Percentiles rank a stretch among this genome's conserved stretches.
Conservation (phyloP, 1,284 basidiomycete genomes). For the Boletellus deceptivus region DNA sequence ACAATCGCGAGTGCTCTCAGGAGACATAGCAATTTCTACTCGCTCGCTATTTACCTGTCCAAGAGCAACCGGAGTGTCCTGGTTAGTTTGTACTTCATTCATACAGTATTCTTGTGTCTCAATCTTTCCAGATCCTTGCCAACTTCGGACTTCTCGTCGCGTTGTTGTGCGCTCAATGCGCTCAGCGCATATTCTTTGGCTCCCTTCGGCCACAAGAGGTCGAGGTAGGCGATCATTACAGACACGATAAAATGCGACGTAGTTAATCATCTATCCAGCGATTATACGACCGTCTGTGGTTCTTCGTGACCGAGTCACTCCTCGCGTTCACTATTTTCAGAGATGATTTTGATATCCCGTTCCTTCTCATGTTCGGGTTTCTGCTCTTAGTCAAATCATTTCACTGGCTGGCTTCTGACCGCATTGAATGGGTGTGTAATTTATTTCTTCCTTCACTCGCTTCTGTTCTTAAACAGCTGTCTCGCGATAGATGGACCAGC, state of each 20-base stretch:
- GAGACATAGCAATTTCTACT: slow-evolving; percentile 91
- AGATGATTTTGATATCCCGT: slow-evolving; percentile 90
- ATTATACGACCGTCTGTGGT: slow-evolving; percentile 94
- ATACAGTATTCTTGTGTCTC: not conserved
- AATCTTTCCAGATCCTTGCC: slow-evolving; percentile 74
- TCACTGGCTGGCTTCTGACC: slow-evolving; percentile 94
- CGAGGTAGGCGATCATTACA: slow-evolving; percentile 59
- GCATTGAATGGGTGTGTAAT: slow-evolving; percentile 87
- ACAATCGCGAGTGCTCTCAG: slow-evolving; percentile 79
- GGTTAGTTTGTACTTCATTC: slow-evolving; percentile 46
- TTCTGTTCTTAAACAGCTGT: not conserved
- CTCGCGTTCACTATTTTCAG: slow-evolving; percentile 96
- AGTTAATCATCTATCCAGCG: slow-evolving; percentile 50
- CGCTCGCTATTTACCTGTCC: slow-evolving; percentile 89
- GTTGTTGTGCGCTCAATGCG: slow-evolving; percentile 70
- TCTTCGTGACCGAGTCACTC: slow-evolving; percentile 94
- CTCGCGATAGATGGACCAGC: slow-evolving; percentile 86
- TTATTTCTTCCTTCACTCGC: slow-evolving; percentile 1
- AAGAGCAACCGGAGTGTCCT: slow-evolving; percentile 88
- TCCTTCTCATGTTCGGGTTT: slow-evolving; percentile 89
- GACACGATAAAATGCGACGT: slow-evolving; percentile 1
- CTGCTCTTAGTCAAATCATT: slow-evolving; percentile 96
- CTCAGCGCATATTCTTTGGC: slow-evolving; percentile 93
- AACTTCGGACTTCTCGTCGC: slow-evolving; percentile 87
- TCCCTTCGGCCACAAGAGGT: slow-evolving; percentile 85